phyloP scores from a whole-genome alignment of 192 early-diverging fungal genomes.

The Coemansia sp. region DNA sequence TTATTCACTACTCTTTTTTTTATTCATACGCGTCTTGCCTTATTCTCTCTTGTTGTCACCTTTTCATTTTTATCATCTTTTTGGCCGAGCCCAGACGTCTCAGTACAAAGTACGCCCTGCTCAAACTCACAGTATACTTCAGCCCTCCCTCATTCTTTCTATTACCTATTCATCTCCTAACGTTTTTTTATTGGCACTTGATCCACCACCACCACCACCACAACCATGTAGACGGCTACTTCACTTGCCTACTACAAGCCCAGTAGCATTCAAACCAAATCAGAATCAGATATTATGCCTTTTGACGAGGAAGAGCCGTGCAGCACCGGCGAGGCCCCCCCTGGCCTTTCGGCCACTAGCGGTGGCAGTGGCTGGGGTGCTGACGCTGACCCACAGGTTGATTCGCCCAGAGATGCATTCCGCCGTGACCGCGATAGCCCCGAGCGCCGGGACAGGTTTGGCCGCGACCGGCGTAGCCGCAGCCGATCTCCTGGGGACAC shows the following conservation, averaged over 20 bases:
- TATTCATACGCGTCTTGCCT: neutral
- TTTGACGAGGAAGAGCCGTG: slow-evolving; percentile 47
- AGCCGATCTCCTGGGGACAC: slow-evolving; percentile 39
- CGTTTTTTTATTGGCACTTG: neutral
- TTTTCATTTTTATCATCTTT: neutral
- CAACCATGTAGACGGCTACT: slow-evolving; percentile 9
- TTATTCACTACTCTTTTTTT: neutral
- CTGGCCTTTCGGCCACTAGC: neutral
- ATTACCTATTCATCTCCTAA: neutral
- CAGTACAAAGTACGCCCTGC: slow-evolving; percentile 5
- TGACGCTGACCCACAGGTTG: slow-evolving; percentile 12
- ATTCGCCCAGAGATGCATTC: slow-evolving; percentile 43
- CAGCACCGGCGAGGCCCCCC: slow-evolving; percentile 14
- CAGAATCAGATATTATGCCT: slow-evolving; percentile 20
- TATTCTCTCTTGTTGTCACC: neutral
- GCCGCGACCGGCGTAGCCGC: slow-evolving; percentile 38
- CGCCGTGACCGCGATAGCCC: slow-evolving; percentile 47
- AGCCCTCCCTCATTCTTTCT: neutral
- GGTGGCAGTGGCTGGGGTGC: slow-evolving; percentile 24
- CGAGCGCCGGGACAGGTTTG: slow-evolving; percentile 51
- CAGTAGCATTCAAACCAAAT: neutral
- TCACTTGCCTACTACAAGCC: neutral
- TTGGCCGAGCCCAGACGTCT: slow-evolving; percentile 1
- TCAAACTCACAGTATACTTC: neutral
- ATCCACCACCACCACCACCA: neutral